Evolutionary conservation across 2,329 filamentous ascomycete species (phyloP).

Genomic region (Hypomyces rosellus): DNA sequence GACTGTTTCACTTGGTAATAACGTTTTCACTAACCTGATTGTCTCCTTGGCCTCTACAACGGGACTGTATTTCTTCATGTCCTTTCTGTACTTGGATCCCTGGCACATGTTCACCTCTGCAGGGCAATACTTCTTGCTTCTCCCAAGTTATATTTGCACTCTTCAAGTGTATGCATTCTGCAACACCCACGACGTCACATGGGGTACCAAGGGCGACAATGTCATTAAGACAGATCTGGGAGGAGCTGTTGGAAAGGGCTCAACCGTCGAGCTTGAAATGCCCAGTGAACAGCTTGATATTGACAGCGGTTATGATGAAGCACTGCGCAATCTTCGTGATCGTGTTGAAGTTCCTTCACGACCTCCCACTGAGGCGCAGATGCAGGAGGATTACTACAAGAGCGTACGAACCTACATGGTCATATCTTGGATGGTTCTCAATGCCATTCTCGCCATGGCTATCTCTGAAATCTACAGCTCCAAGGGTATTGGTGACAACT

Average conservation of each 20-base stretch:
- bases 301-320: constrained; percentile 94
- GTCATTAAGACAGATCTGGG: constrained; percentile 89
- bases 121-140: constrained; percentile 83
- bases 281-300: constrained; percentile 96
- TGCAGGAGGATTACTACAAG: constrained; percentile 98
- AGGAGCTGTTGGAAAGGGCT: constrained; percentile 69
- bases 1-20: constrained; percentile 63
- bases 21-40: constrained; percentile 91
- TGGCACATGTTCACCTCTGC: constrained; percentile 98
- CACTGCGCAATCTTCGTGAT: constrained; percentile 90
- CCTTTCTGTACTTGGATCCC: constrained; percentile 90
- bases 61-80: constrained; percentile 94
- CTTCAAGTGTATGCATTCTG: constrained; percentile 98
- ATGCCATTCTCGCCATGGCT: constrained; percentile 88
- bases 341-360: constrained; percentile 70
- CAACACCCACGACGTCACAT: constrained; percentile 97
- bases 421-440: constrained; percentile 85
- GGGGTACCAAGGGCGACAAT: constrained; percentile 99
- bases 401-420: constrained; percentile 98
- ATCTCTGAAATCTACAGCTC: constrained; percentile 79
- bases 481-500: constrained; percentile 68
- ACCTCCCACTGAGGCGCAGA: constrained; percentile 63
- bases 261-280: constrained; percentile 93
- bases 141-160: constrained; percentile 93
- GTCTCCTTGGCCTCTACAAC: constrained; percentile 83